Conservation (phyloP, 148 eudicot species). For the Beta vulgaris region DNA sequence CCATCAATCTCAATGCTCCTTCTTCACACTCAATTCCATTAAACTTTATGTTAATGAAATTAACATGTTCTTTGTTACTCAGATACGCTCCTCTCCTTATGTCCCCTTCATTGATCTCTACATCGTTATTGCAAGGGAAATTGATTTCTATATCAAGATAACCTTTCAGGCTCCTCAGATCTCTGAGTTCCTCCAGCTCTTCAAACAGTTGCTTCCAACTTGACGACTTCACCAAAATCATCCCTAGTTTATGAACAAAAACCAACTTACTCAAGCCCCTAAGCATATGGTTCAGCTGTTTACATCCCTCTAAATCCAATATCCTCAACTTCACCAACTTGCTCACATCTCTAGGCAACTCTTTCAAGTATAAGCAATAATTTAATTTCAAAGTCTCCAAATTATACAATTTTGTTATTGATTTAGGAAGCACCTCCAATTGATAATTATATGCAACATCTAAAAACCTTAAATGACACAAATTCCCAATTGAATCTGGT, state of each 20-base stretch:
- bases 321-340: no score
- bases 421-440: no score
- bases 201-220: neutral
- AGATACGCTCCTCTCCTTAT: neutral
- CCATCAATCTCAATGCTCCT: constrained; percentile 13
- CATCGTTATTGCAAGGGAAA: neutral
- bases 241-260: neutral
- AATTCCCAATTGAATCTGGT: no score
- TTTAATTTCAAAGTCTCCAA: no score
- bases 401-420: no score
- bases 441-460: no score
- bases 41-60: neutral
- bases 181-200: neutral
- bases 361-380: no score
- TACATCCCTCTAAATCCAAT: neutral
- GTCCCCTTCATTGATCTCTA: no score
- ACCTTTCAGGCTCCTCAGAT: constrained; percentile 3
- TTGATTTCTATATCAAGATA: neutral
- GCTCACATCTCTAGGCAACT: no score
- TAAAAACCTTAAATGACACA: no score
- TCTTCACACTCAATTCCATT: neutral
- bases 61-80: constrained; percentile 6
- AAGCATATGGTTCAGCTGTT: constrained; percentile 7
- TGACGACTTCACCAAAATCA: neutral
- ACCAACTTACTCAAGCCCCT: neutral